Evolutionary conservation across 1,284 basidiomycete genomes (phyloP), one percentile per base, ranked within the genome.

Genomic region (Pholiota adiposa): DNA sequence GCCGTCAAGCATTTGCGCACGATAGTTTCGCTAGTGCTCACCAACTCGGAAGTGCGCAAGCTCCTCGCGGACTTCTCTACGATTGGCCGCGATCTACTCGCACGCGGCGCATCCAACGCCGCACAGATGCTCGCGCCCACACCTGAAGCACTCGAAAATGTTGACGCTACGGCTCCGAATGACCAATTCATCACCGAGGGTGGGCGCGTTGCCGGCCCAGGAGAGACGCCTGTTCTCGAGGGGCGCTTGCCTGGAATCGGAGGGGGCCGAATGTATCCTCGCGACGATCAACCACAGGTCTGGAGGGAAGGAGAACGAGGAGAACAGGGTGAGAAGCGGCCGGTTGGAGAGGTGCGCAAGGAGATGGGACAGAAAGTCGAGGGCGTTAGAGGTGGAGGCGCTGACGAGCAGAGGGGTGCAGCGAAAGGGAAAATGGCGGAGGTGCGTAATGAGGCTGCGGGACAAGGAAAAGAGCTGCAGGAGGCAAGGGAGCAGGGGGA

Each of bases 11-110:
- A 97, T 74, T 83, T 97, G n/a, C 90, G 93, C 63, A 94, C 93
- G 0, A 83, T 97, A 51, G 77, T 92, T 55, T 84, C 84, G 21
- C 89, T 97, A 66, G 83, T 97, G 69, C 80, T 94, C 65, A 96
- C 94, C 72, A 97, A 97, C 78, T 89, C 89, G 0, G 96, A 97
- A 77, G 89, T 93, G 38, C 90, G 94, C 70, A 97, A 97, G 75
- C 88, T 96, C 54, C 74, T 95, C 56, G 84, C 85, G 34, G 94
- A 97, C 75, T 86, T 94, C 66, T 87, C 87, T 27, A 73, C 93
- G 63, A 88, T 96, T 60, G 94, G 93, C 0, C 90, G 94, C 57
- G 94, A 97, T 75, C 79, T 97, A 59, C 88, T 97, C 63, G 88
- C 93, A 18, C 88, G 86, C 52, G 87, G 86, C 27, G 90, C 92